A percentile compares a stretch with the other conserved stretches of the same genome.
phyloP scores from a whole-genome alignment of 2,329 filamentous ascomycete genomes.

The Fusarium keratoplasticum region DNA sequence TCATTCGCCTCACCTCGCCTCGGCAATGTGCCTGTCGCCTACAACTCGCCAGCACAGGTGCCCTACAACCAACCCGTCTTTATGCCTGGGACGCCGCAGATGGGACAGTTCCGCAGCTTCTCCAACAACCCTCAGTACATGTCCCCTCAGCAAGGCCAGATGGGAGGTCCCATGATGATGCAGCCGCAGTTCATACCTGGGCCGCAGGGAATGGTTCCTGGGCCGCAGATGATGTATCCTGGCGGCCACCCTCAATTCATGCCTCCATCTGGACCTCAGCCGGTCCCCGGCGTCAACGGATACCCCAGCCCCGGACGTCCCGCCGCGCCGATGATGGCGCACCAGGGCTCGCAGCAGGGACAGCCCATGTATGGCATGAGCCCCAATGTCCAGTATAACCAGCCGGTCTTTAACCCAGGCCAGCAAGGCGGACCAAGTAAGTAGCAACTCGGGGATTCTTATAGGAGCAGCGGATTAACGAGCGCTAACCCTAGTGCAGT shows the following conservation, averaged over 20 bases:
- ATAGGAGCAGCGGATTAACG: slow-evolving; percentile 29
- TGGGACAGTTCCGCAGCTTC: slow-evolving; percentile 76
- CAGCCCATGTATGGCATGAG: slow-evolving; percentile 83
- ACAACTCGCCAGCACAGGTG: slow-evolving; percentile 76
- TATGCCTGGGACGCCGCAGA: slow-evolving; percentile 77
- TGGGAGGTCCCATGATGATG: slow-evolving; percentile 87
- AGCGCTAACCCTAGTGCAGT: slow-evolving; percentile 61
- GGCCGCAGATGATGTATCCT: slow-evolving; percentile 88
- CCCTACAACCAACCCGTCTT: slow-evolving; percentile 79
- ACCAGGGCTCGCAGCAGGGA: slow-evolving; percentile 92
- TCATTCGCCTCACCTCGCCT: slow-evolving; percentile 88
- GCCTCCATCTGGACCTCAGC: slow-evolving; percentile 67
- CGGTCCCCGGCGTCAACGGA: slow-evolving; percentile 75
- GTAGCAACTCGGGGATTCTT: slow-evolving; percentile 60
- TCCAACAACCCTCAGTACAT: slow-evolving; percentile 79
- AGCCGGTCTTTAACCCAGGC: slow-evolving; percentile 77
- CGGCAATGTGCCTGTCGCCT: slow-evolving; percentile 75
- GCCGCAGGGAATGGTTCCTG: slow-evolving; percentile 75
- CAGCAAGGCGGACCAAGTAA: slow-evolving; percentile 78
- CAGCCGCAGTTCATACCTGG: slow-evolving; percentile 80
- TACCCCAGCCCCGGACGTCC: slow-evolving; percentile 90
- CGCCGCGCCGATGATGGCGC: slow-evolving; percentile 89
- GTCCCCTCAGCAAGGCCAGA: slow-evolving; percentile 75
- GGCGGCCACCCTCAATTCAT: slow-evolving; percentile 73
- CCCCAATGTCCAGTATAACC: slow-evolving; percentile 78